phyloP scores from a whole-genome alignment of 345 rosid species.

The Brassica cretica region DNA sequence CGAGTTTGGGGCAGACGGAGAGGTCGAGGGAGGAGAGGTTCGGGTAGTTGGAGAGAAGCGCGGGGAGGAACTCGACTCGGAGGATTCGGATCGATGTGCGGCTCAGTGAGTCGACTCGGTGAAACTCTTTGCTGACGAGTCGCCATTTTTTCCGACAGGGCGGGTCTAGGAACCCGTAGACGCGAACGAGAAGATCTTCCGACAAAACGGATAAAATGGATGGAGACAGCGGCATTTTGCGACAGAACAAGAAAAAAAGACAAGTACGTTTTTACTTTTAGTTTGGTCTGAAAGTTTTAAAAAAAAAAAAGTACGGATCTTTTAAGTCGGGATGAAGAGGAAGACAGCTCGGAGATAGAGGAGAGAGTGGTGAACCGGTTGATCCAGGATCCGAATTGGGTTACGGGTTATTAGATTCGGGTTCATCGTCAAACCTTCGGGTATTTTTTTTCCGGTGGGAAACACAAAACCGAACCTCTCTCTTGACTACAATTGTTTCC shows the following conservation, averaged over 20 bases:
- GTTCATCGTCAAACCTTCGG: slow-evolving; percentile 46
- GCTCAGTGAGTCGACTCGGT: slow-evolving; percentile 58
- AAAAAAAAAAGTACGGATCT: not conserved
- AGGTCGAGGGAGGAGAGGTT: slow-evolving; percentile 64
- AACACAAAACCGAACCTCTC: slow-evolving; percentile 12
- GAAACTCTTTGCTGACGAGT: slow-evolving; percentile 70
- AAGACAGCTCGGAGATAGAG: slow-evolving; percentile 77
- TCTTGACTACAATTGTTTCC: not conserved
- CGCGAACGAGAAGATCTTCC: slow-evolving; percentile 68
- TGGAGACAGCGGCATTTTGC: slow-evolving; percentile 36
- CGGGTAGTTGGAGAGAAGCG: slow-evolving; percentile 52
- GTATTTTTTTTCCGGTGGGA: not conserved
- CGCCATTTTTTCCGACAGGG: slow-evolving; percentile 70
- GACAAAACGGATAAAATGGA: slow-evolving; percentile 53
- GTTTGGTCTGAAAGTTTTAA: not conserved
- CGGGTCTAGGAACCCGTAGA: slow-evolving; percentile 48
- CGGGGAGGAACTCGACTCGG: slow-evolving; percentile 60
- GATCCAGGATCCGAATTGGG: slow-evolving; percentile 41
- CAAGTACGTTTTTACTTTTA: not conserved
- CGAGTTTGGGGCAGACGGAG: slow-evolving; percentile 74
- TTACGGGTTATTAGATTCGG: slow-evolving; percentile 35
- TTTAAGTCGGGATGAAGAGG: slow-evolving; percentile 73
- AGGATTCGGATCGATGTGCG: slow-evolving; percentile 63
- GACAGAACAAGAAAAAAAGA: not conserved
- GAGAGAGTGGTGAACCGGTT: slow-evolving; percentile 54